Evolutionary conservation across 257 asterid genomes (phyloP), one percentile per base, ranked within the genome.

Genomic region (Solanum sejunctum): DNA sequence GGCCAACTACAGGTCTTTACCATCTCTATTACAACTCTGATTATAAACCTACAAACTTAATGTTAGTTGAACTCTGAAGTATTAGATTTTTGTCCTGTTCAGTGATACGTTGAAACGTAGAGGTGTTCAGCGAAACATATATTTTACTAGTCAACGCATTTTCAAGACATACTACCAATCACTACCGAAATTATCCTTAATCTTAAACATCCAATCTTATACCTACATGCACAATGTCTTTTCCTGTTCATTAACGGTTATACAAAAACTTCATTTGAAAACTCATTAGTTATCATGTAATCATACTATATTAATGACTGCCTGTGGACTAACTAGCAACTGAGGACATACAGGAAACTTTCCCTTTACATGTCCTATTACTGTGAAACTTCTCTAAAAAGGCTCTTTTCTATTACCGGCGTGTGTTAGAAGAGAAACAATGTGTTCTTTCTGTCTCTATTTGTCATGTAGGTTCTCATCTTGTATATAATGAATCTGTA

Each of bases 1-100:
- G 99, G 98, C 99, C 99, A 69, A 88, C 97, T 72, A 94, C 98
- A 86, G 98, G 98, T 94, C 18, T 81, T 88, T 85, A 49, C 21
- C 43, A 49, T 84, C 16, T 17, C 28, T 80, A 43, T 55, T 80
- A 39, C 55, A 49, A 51, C 36, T 41, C n/a, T 57, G 21, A 10
- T 47, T 57, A 26, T 57, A 66, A 45, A 18, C 47, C 49, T 78
- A 28, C 83, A 26, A 52, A 78, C 66, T 54, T 78, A 7, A 26
- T 17, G 1, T 78, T 78, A 5, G 51, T 66, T 26, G 28, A 78
- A 78, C 28, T 52, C 49, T 16, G 49, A 52, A 78, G 64, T 78
- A 78, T 17, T 57, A 51, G 83, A 15, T 10, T 26, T 51, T 52
- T 17, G 45, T 28, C 66, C 64, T 28, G 20, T 78, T 52, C 13